These are phyloP conservation scores for Fusarium nisikadoi DNA, from an alignment of 2,329 filamentous ascomycete species.

Conservation along the genomic window DNA sequence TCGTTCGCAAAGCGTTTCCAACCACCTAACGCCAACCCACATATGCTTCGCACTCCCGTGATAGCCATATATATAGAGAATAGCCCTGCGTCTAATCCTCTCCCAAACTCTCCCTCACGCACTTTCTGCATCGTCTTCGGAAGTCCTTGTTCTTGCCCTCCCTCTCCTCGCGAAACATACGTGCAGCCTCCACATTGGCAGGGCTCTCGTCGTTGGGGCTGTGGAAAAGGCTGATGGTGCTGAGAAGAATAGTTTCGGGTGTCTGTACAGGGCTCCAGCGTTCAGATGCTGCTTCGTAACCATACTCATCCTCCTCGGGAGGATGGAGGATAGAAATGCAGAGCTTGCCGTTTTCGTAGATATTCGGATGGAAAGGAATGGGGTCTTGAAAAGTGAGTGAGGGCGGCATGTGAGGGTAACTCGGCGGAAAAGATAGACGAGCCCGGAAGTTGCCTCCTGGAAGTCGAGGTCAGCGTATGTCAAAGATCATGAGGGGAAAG, in stretches of 20 bases:
- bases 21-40: slow-evolving; percentile 23
- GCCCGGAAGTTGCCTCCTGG: slow-evolving; percentile 93
- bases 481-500: not conserved
- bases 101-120: slow-evolving; percentile 83
- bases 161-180: slow-evolving; percentile 83
- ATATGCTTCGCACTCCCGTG: not conserved
- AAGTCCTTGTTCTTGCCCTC: slow-evolving; percentile 75
- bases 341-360: slow-evolving; percentile 86
- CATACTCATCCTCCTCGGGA: slow-evolving; percentile 91
- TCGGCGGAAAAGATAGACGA: slow-evolving; percentile 80
- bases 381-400: slow-evolving; percentile 87
- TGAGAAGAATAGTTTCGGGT: slow-evolving; percentile 92
- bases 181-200: slow-evolving; percentile 93
- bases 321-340: slow-evolving; percentile 98
- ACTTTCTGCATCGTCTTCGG: slow-evolving; percentile 78
- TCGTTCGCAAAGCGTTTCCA: slow-evolving; percentile 8
- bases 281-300: slow-evolving; percentile 90
- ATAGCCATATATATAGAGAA: not conserved
- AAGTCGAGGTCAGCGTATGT: slow-evolving; percentile 19
- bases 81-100: slow-evolving; percentile 62
- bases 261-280: slow-evolving; percentile 96
- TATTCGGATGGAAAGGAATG: slow-evolving; percentile 92
- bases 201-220: slow-evolving; percentile 96
- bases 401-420: slow-evolving; percentile 89
- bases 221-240: slow-evolving; percentile 90